These are phyloP conservation scores for Geotrichum australiense DNA, from an alignment of 1,139 yeast genomes.

Conservation along the genomic window DNA sequence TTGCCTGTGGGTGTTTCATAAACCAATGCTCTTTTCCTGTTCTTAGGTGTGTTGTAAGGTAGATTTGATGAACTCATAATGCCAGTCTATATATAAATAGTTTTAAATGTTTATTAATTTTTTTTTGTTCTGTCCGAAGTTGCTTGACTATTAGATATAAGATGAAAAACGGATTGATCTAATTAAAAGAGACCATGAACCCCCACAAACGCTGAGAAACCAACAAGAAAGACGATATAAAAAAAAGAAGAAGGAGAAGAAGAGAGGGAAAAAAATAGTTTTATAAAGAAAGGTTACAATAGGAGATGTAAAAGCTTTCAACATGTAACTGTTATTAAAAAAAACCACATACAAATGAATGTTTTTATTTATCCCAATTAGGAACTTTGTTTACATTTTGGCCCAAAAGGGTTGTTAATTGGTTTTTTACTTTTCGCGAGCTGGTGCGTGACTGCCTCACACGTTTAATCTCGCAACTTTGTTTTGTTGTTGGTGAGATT, in stretches of 20 bases:
- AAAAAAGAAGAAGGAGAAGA: constrained; percentile 15
- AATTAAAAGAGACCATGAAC: neutral
- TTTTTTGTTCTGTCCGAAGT: too few relatives aligned
- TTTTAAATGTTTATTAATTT: too few relatives aligned
- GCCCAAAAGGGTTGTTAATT: too few relatives aligned
- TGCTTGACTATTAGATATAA: too few relatives aligned
- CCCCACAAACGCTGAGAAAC: constrained; percentile 1
- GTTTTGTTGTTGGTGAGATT: too few relatives aligned
- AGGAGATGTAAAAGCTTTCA: constrained; percentile 1
- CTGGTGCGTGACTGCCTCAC: too few relatives aligned
- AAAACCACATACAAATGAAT: neutral
- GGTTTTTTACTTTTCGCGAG: too few relatives aligned
- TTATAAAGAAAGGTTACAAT: constrained; percentile 10
- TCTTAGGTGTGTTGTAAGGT: constrained; percentile 18
- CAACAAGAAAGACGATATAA: constrained; percentile 16
- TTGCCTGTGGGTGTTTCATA: constrained; percentile 24
- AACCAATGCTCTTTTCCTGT: constrained; percentile 24
- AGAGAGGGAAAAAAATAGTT: constrained; percentile 12
- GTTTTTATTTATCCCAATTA: constrained; percentile 11
- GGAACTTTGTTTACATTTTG: too few relatives aligned
- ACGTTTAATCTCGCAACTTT: too few relatives aligned
- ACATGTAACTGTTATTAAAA: neutral
- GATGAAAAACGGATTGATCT: too few relatives aligned
- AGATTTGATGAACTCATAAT: too few relatives aligned
- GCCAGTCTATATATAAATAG: too few relatives aligned